These are phyloP conservation scores for Xerocomus brunneocitrinus DNA, from an alignment of 768 basidiomycete species.

Conservation along the genomic window DNA sequence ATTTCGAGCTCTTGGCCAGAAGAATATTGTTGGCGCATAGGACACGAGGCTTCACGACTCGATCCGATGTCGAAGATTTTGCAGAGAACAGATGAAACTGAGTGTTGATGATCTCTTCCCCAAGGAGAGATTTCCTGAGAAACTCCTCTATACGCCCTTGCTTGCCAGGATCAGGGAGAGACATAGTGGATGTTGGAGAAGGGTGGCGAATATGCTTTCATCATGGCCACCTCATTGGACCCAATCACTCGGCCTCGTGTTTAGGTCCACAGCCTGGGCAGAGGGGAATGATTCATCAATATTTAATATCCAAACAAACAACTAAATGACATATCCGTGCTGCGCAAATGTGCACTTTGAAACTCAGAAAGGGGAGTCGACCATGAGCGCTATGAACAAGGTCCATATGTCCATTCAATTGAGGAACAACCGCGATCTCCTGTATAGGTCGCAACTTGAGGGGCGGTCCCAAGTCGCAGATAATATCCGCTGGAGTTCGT, in stretches of 20 bases:
- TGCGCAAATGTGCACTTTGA: no score
- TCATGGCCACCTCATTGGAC: neutral
- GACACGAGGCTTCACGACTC: conserved; percentile 16
- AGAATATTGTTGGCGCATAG: conserved; percentile 29
- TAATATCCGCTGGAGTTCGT: no score
- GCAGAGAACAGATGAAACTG: conserved; percentile 29
- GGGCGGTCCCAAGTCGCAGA: no score
- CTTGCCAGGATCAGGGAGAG: conserved; percentile 2
- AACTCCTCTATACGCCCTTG: conserved; percentile 17
- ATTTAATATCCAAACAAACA: no score
- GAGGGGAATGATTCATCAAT: neutral
- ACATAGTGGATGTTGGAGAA: conserved; percentile 1
- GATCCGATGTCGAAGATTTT: neutral
- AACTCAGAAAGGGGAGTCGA: no score
- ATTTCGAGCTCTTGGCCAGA: conserved; percentile 22
- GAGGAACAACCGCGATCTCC: no score
- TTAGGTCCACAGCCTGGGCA: neutral
- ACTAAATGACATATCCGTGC: no score
- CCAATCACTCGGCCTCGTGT: neutral
- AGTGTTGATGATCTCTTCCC: conserved; percentile 27
- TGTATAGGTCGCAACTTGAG: no score
- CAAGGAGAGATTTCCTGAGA: conserved; percentile 23
- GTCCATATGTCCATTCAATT: no score
- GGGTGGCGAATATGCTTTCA: neutral
- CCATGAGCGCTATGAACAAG: no score